Evolutionary conservation across 768 basidiomycete species (phyloP).

Genomic region (Naganishia friedmannii): DNA sequence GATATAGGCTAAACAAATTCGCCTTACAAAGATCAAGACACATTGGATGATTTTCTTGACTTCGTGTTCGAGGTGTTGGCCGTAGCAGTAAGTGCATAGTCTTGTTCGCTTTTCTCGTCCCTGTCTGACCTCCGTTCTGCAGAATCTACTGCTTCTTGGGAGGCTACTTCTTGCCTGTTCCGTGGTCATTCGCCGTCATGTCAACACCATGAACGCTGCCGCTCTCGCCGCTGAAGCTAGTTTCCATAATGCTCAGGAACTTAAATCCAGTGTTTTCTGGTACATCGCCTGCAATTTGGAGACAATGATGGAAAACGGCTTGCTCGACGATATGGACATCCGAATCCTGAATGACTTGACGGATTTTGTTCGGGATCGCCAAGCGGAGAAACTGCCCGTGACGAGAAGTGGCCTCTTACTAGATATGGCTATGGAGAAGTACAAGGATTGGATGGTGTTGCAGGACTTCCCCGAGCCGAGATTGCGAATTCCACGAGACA

Average conservation of each 20-base stretch:
- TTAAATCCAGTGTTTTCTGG: conserved; percentile 68
- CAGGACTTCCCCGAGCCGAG: conserved; percentile 52
- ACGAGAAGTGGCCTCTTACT: conserved; percentile 62
- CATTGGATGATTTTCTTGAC: conserved; percentile 72
- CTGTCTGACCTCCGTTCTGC: conserved; percentile 52
- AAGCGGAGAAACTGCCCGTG: conserved; percentile 66
- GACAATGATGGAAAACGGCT: conserved; percentile 71
- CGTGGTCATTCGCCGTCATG: conserved; percentile 63
- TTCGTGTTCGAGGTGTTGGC: conserved; percentile 84
- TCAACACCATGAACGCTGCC: conserved; percentile 72
- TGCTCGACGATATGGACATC: conserved; percentile 72
- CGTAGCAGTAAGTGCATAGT: conserved; percentile 63
- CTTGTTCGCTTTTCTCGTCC: neutral
- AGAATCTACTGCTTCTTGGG: conserved; percentile 81
- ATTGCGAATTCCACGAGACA: conserved; percentile 41
- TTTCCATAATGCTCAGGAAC: conserved; percentile 67
- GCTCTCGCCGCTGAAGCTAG: conserved; percentile 77
- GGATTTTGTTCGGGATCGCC: conserved; percentile 60
- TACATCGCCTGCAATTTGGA: conserved; percentile 85
- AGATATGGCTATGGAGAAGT: conserved; percentile 60
- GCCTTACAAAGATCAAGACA: conserved; percentile 59
- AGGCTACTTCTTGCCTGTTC: conserved; percentile 81
- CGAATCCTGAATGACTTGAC: conserved; percentile 68
- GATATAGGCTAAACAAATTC: conserved; percentile 4
- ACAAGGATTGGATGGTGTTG: conserved; percentile 66